Percentiles rank a stretch among this genome's conserved stretches.
Conservation (phyloP, 2,329 filamentous ascomycete genomes). For the Penicillium olsonii region DNA sequence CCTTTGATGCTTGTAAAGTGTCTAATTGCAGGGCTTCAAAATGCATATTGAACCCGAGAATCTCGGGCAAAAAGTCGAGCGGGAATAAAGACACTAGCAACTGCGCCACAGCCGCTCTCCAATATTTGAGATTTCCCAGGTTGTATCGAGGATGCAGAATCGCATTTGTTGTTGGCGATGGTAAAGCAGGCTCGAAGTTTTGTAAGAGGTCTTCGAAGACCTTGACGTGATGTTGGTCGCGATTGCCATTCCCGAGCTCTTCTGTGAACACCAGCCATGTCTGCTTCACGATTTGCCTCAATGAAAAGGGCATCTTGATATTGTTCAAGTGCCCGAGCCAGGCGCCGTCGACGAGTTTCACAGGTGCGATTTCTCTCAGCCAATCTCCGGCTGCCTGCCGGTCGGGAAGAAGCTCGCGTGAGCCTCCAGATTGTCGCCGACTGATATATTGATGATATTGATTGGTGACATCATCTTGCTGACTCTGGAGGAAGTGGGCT, state of each 20-base stretch:
- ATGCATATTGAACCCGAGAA: slow-evolving; percentile 54
- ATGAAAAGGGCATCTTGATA: slow-evolving; percentile 45
- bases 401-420: slow-evolving; percentile 39
- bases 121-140: slow-evolving; percentile 24
- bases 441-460: slow-evolving; percentile 39
- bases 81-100: slow-evolving; percentile 52
- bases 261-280: slow-evolving; percentile 55
- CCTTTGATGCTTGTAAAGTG: slow-evolving; percentile 43
- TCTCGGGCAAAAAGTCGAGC: slow-evolving; percentile 53
- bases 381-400: slow-evolving; percentile 41
- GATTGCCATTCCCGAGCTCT: slow-evolving; percentile 53
- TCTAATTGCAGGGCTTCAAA: slow-evolving; percentile 48
- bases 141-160: slow-evolving; percentile 22
- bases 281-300: slow-evolving; percentile 43
- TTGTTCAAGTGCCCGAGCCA: slow-evolving; percentile 52
- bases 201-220: slow-evolving; percentile 38
- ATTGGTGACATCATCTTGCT: slow-evolving; percentile 33
- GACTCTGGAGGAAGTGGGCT: slow-evolving; percentile 32
- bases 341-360: slow-evolving; percentile 53
- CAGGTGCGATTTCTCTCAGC: slow-evolving; percentile 44
- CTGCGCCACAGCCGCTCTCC: slow-evolving; percentile 50
- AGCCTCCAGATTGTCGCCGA: slow-evolving; percentile 24
- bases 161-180: slow-evolving; percentile 32
- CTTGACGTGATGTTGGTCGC: slow-evolving; percentile 49
- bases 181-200: slow-evolving; percentile 32